Conservation (phyloP, 2,329 filamentous ascomycete species). For the Penicillium sp. region DNA sequence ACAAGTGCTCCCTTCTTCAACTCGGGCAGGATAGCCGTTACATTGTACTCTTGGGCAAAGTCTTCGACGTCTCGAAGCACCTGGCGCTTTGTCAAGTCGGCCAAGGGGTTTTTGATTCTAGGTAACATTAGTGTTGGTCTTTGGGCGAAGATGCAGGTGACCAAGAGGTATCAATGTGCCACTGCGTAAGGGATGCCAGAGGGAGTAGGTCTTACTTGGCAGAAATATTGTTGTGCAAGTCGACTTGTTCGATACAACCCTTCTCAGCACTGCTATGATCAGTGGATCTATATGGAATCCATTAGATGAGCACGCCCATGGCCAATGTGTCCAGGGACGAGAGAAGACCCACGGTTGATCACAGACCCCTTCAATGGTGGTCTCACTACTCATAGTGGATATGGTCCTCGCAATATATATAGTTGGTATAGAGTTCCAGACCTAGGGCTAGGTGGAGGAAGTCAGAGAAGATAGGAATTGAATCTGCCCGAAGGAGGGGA, state of each 20-base stretch:
- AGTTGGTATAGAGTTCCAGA: too few species aligned
- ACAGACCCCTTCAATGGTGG: constrained; percentile 6
- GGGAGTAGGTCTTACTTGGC: constrained; percentile 23
- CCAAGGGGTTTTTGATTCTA: constrained; percentile 48
- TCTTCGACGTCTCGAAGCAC: constrained; percentile 43
- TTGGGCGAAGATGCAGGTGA: background rate
- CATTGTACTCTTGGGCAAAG: constrained; percentile 41
- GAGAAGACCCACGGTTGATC: constrained; percentile 2
- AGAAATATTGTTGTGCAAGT: constrained; percentile 28
- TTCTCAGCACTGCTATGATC: constrained; percentile 13
- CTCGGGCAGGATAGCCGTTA: constrained; percentile 41
- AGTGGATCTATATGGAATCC: constrained; percentile 7
- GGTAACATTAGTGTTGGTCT: background rate
- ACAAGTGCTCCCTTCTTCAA: constrained; percentile 50
- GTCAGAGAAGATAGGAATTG: too few species aligned
- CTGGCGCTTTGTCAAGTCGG: constrained; percentile 37
- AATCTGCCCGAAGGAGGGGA: too few species aligned
- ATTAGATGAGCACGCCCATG: too few species aligned
- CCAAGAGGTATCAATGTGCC: background rate
- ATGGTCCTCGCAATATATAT: background rate
- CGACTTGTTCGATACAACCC: constrained; percentile 22
- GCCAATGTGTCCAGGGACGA: too few species aligned
- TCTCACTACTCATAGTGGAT: constrained; percentile 13
- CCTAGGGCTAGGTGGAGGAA: too few species aligned
- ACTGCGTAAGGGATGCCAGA: background rate